phyloP scores from a whole-genome alignment of 2,329 filamentous ascomycete species.

The Penicillium glabrum region DNA sequence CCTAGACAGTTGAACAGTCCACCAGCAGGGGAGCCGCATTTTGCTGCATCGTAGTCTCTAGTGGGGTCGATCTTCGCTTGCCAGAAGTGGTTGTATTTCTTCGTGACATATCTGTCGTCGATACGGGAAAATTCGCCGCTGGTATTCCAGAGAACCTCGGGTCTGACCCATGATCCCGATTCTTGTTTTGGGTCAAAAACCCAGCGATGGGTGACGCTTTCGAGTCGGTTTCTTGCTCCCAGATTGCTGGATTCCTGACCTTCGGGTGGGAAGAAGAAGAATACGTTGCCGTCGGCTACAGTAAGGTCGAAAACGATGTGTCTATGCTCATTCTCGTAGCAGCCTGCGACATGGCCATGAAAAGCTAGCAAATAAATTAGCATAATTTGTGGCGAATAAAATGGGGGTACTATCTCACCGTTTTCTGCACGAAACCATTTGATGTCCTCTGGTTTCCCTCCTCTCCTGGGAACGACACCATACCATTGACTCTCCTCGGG shows the following conservation, averaged over 20 bases:
- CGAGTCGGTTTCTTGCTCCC: constrained; percentile 20
- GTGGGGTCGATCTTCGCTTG: constrained; percentile 34
- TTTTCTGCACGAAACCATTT: neutral
- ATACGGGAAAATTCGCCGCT: constrained; percentile 28
- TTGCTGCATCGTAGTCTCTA: constrained; percentile 28
- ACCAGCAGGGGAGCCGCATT: neutral
- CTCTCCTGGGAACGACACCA: neutral
- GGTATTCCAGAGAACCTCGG: constrained; percentile 26
- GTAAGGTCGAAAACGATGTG: neutral
- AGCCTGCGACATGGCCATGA: neutral
- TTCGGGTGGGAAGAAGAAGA: neutral
- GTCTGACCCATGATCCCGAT: constrained; percentile 39
- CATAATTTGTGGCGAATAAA: too few species aligned
- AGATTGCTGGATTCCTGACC: neutral
- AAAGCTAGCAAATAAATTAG: neutral
- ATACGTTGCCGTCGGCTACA: neutral
- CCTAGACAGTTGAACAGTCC: neutral
- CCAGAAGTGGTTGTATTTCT: constrained; percentile 50
- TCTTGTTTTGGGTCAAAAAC: constrained; percentile 27
- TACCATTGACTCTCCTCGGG: neutral
- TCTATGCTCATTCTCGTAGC: neutral
- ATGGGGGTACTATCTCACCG: neutral
- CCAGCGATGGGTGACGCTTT: constrained; percentile 30
- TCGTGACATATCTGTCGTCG: constrained; percentile 38
- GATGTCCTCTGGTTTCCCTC: neutral